These are phyloP conservation scores for Phellopilus nigrolimitatus DNA, from an alignment of 1,284 basidiomycete genomes.

Conservation along the genomic window DNA sequence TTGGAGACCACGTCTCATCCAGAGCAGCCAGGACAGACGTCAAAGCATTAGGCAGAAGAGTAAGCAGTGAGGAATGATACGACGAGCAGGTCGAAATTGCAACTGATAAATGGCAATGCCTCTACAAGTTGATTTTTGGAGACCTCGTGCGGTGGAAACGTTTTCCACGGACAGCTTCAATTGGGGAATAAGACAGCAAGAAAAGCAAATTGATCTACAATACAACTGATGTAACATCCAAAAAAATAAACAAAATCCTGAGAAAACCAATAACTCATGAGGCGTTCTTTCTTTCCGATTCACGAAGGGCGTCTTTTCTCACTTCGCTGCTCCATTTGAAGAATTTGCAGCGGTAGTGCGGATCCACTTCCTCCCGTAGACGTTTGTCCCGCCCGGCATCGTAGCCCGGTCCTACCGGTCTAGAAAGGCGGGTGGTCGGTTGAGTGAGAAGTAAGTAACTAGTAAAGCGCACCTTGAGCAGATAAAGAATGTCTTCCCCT, in stretches of 20 bases:
- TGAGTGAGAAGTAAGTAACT: conserved; percentile 1
- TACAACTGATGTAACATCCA: no score
- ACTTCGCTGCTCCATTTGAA: conserved; percentile 83
- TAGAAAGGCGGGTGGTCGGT: conserved; percentile 28
- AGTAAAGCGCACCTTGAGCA: conserved; percentile 70
- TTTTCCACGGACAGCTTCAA: no score
- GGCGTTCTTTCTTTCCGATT: neutral
- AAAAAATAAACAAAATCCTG: neutral
- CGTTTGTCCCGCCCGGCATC: conserved; percentile 80
- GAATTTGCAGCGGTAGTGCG: conserved; percentile 75
- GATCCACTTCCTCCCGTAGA: conserved; percentile 79
- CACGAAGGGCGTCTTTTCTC: conserved; percentile 12
- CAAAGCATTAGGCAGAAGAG: no score
- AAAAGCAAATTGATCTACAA: no score
- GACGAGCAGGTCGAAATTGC: no score
- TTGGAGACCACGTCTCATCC: no score
- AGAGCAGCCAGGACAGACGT: no score
- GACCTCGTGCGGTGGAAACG: no score
- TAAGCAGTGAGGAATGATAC: no score
- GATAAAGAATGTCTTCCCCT: conserved; percentile 90
- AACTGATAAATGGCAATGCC: no score
- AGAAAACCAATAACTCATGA: neutral
- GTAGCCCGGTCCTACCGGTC: conserved; percentile 90
- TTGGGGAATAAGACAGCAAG: no score
- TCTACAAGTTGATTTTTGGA: no score